Base-by-base conservation (phyloP, 768 basidiomycete species). In the Leccinum sublutescens region DNA sequence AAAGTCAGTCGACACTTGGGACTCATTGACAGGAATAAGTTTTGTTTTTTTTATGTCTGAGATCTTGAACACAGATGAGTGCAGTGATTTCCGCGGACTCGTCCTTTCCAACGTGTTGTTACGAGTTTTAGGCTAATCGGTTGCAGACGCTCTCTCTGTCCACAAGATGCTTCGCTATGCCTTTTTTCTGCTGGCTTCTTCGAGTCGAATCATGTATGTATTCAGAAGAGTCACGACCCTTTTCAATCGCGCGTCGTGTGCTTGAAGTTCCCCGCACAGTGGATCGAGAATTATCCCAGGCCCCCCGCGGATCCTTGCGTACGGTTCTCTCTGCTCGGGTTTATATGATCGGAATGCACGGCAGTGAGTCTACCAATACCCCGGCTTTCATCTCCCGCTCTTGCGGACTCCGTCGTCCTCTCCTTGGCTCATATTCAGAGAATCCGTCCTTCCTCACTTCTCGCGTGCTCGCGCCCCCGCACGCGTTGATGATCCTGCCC, bases 1-100 rank as follows among this genome's bases (percentile, higher is more conserved):
- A 43, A 11, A 43, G 15, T 38, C 38, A 38, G 38, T 38, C 38
- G 17, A 34, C 1, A 17, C 36, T 12, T 38, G 14, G 36, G 7
- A 40, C 38, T 40, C 17, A 17, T 17, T 40, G 40, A 40, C 48
- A 50, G 9, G 36, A 15, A 36, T 36, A 36, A 36, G 36, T 36
- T 17, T 17, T 38, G 38, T 38, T 17, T 17, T 17, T 38, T 38
- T 17, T 17, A 38, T 38, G 31, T 31, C 4, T 8, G 27, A 27
- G 23, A 19, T 15, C 21, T 51, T 7, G 31, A 29, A 29, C 50
- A 51, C 19, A 23, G 47, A 48, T 25, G 15, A 7, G 48, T 34
- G 36, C 27, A 54, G 66, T 65, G 71, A 68, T 74, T 74, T 71
- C 71, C 71, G 71, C 71, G 71, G 71, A 71, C 55, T 21, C 43